phyloP scores from a whole-genome alignment of 2,329 filamentous ascomycete species.

The Fusarium sacchari region DNA sequence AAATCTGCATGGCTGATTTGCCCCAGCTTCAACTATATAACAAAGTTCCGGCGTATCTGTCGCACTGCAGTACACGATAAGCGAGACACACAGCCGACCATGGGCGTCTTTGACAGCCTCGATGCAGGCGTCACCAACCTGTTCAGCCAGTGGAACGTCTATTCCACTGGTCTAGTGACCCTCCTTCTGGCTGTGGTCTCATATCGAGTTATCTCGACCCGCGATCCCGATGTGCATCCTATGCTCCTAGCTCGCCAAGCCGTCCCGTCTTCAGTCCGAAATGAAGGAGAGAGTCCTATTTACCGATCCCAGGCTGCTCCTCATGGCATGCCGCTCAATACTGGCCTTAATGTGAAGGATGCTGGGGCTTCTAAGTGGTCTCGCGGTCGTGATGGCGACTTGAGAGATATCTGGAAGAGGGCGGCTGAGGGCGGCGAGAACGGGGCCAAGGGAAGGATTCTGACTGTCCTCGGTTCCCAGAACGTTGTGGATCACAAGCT shows the following conservation, averaged over 20 bases:
- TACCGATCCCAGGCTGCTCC: constrained; percentile 88
- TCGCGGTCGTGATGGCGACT: constrained; percentile 83
- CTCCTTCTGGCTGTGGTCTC: constrained; percentile 73
- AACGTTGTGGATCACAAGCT: constrained; percentile 77
- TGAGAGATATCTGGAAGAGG: constrained; percentile 89
- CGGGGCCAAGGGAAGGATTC: constrained; percentile 75
- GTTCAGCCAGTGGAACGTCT: constrained; percentile 82
- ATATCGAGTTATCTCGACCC: constrained; percentile 75
- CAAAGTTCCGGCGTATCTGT: background rate
- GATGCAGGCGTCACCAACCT: constrained; percentile 77
- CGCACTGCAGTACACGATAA: constrained; percentile 1
- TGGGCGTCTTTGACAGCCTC: constrained; percentile 67
- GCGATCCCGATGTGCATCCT: constrained; percentile 91
- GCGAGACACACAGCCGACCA: constrained; percentile 31
- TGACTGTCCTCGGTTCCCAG: constrained; percentile 82
- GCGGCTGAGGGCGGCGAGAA: constrained; percentile 72
- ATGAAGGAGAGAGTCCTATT: constrained; percentile 84
- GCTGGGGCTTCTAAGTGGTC: constrained; percentile 84
- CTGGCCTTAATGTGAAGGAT: constrained; percentile 84
- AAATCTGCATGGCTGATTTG: background rate
- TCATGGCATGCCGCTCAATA: constrained; percentile 82
- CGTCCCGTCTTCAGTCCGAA: constrained; percentile 78
- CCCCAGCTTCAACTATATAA: background rate
- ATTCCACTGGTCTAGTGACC: constrained; percentile 76
- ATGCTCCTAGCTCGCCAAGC: constrained; percentile 89